Base-by-base conservation (phyloP, 2,329 filamentous ascomycete genomes). In the Claviceps sp. region DNA sequence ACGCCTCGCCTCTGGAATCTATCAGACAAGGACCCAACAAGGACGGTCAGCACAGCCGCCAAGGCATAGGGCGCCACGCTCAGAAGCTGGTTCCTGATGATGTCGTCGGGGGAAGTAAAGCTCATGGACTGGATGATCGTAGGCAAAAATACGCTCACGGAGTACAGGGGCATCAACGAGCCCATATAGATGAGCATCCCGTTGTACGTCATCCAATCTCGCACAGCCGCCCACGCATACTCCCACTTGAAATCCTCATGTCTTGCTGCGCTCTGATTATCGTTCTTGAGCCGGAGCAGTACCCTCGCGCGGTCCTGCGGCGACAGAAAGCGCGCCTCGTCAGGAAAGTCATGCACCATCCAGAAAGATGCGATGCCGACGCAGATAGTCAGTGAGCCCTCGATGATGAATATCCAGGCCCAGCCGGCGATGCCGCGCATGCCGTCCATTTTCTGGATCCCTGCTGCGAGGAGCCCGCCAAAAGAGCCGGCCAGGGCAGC, bases 171-270 rank as follows among this genome's bases (percentile, higher is more conserved):
- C 62, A 83, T 84, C 57, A 86, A 78, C 40, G 74, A 76, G 1
- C 86, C 87, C 81, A 88, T 88, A 64, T 89, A 93, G 54, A 91
- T 82, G 44, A 86, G 66, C 65, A 86, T 85, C 13, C 79, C 84
- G 1, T 77, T 70, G 67, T 82, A 93, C 20, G 85, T 94, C 72
- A 94, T 94, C 84, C 86, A 94, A 63, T 95, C 88, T 53, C 77
- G 83, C 18, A 91, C 59, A 5, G 81, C 82, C 13, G 79, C 76
- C 77, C 80, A 87, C 54, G 93, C 75, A 63, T 88, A 89, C 3
- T 71, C 69, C 71, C 80, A 81, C 58, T 83, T 80, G 69, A 90
- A 93, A 11, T 82, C 73, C 63, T 94, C 88, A 57, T 86, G 80
- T 56, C 82, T 75, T 1, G 85, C 85, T n/a, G 80, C 85, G 9